phyloP scores from a whole-genome alignment of 1,284 basidiomycete species.

The Anthracocystis setariae region DNA sequence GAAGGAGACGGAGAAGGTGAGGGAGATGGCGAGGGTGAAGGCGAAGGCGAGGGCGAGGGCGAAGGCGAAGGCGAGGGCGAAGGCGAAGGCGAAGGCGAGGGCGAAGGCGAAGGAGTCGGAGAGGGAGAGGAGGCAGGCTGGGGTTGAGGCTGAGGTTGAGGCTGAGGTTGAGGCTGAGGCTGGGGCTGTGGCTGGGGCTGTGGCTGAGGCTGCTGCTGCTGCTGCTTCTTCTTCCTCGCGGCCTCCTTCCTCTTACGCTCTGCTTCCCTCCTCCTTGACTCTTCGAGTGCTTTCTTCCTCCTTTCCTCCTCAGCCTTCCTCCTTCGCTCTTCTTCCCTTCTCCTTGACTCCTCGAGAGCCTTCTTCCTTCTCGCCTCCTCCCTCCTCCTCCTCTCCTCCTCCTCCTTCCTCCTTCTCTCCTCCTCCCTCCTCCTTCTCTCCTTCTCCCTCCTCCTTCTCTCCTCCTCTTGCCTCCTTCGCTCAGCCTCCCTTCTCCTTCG shows the following conservation, averaged over 20 bases:
- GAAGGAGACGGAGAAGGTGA: constrained; percentile 18
- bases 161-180: constrained; percentile 6
- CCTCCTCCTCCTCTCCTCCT: not conserved
- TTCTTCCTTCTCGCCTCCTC: not conserved
- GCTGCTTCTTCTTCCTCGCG: not conserved
- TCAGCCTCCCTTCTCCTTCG: not conserved
- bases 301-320: not conserved
- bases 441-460: not conserved
- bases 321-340: not conserved
- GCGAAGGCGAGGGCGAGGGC: no score
- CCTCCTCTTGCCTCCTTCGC: constrained; percentile 1
- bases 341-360: not conserved
- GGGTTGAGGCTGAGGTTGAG: constrained; percentile 2
- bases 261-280: not conserved
- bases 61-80: constrained; percentile 3
- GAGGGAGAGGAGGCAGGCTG: not conserved
- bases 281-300: not conserved
- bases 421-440: not conserved
- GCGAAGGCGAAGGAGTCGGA: not conserved
- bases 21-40: constrained; percentile 7
- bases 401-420: not conserved
- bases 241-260: not conserved
- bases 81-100: not conserved
- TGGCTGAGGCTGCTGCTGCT: not conserved
- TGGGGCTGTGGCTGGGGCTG: not conserved